Evolutionary conservation across 2,329 filamentous ascomycete genomes (phyloP), one percentile per base, ranked within the genome.

Genomic region (Aspergillus pseudoterreus): DNA sequence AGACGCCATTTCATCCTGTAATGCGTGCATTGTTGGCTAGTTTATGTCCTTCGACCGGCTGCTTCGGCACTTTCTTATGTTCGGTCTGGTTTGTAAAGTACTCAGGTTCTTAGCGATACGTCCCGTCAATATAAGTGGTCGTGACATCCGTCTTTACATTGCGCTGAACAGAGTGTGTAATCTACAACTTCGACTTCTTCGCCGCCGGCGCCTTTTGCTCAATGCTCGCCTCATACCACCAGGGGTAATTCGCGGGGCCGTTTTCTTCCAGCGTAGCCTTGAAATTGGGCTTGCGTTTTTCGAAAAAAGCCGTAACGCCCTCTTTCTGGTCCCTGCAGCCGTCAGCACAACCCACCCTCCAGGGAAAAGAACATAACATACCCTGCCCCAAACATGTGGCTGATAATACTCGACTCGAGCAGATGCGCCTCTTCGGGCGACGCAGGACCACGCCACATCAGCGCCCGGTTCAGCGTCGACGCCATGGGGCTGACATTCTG

Each of bases 371-470:
- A 33, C 14, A 33, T 2, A 3, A 61, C 63, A 36, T 61, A 68
- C 65, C 44, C 50, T 4, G 63, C 59, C 14, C 63, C 69, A 59
- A 75, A 74, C 53, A 73, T 59, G 43, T 71, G 67, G 48, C 64
- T 67, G n/a, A 75, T 69, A 30, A 74, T 49, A 17, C 58, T 60
- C 6, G 71, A 74, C 55, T 92, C 87, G 27, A 91, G 71, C 57
- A 90, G 68, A 73, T 90, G 86, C 49, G 86, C 82, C 45, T 78
- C 85, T 71, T 92, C 88, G 0, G 86, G 80, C 19, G 78, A 82
- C 15, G 71, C 75, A 2, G 71, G 65, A 2, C 70, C 69, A 8
- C 71, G 63, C 63, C 80, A 89, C 75, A 91, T 84, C 74, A 92
- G 69, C 61, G 90, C 87, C 63, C 82, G 81, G 80, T 88, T 90